Evolutionary conservation across 2,329 filamentous ascomycete species (phyloP).

Genomic region (Aspergillus flavus): DNA sequence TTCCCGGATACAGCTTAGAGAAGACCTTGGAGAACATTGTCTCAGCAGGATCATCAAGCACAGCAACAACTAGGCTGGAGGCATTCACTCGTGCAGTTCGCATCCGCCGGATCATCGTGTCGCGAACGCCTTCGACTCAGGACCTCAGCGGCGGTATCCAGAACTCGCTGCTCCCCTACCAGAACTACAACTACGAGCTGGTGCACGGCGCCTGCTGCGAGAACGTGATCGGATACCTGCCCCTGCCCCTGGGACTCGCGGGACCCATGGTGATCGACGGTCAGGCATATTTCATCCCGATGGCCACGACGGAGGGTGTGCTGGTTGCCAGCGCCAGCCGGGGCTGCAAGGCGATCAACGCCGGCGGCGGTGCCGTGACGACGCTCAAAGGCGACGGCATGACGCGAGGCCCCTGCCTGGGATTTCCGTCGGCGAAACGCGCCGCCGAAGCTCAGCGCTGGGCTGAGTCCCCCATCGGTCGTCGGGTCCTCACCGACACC

Average conservation of each 20-base stretch:
- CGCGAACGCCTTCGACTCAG: not conserved
- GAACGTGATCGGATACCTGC: not conserved
- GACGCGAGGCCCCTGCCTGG: not conserved
- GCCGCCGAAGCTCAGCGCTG: not conserved
- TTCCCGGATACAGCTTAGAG: conserved; percentile 93
- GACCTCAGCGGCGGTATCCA: not conserved
- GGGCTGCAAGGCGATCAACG: too few relatives aligned
- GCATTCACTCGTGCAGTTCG: conserved; percentile 82
- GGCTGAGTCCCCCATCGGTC: not conserved
- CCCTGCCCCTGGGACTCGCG: too few relatives aligned
- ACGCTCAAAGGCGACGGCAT: not conserved
- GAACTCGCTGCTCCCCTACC: not conserved
- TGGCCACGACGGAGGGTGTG: too few relatives aligned
- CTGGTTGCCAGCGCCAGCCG: too few relatives aligned
- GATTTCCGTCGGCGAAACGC: not conserved
- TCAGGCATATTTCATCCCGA: too few relatives aligned
- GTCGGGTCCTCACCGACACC: not conserved
- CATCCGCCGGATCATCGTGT: conserved; percentile 47
- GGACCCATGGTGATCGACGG: too few relatives aligned
- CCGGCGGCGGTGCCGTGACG: not conserved
- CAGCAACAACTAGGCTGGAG: conserved; percentile 49
- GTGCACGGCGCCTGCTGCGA: not conserved
- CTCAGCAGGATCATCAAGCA: conserved; percentile 48
- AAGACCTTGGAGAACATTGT: conserved; percentile 75
- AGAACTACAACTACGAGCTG: not conserved